Evolutionary conservation across 192 early-diverging fungal species (phyloP), one percentile per base, ranked within the genome.

Genomic region (Phycomyces nitens): DNA sequence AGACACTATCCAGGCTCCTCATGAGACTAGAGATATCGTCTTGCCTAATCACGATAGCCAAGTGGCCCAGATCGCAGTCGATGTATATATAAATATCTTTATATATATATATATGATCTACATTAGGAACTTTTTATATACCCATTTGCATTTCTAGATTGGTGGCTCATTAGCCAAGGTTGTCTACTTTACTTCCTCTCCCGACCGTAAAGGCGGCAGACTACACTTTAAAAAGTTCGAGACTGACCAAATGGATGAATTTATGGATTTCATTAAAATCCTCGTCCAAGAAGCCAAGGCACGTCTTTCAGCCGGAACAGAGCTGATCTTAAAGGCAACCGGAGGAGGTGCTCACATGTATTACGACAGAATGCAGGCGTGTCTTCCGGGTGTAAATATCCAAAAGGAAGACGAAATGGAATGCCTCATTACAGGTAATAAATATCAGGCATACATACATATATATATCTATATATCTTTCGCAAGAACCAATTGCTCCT

Each of bases 171-270:
- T 89, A 5, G 85, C 87, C 56, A 91, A 91, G 63, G 79, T 91
- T 4, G 84, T 92, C 26, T 89, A 90, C 64, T 79, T 87, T 62
- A 84, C 86, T 3, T 74, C 79, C n/a, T 66, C 64, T 22, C 39
- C 65, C 18, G 60, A 64, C 53, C 57, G 66, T 4, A 84, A 80
- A 41, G 94, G 94, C 27, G 96, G 96, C 0, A 82, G 94, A 9
- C 69, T 98, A 62, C 93, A 95, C 76, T 98, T 98, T 71, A 84
- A 83, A 60, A 94, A 92, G 67, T 97, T 98, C 64, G 94, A 98
- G 68, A 98, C 96, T 0, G 91, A 93, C 75, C 85, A 93, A 61
- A 90, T 96, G 44, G 89, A 96, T 26, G 80, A 91, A 61, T 96
- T 93, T 76, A 80, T 96, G 18, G 87, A 84, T 29, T 98, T 95